These are phyloP conservation scores for Sporisorium iseilematis-ciliati DNA, from an alignment of 1,284 basidiomycete genomes.

Conservation along the genomic window DNA sequence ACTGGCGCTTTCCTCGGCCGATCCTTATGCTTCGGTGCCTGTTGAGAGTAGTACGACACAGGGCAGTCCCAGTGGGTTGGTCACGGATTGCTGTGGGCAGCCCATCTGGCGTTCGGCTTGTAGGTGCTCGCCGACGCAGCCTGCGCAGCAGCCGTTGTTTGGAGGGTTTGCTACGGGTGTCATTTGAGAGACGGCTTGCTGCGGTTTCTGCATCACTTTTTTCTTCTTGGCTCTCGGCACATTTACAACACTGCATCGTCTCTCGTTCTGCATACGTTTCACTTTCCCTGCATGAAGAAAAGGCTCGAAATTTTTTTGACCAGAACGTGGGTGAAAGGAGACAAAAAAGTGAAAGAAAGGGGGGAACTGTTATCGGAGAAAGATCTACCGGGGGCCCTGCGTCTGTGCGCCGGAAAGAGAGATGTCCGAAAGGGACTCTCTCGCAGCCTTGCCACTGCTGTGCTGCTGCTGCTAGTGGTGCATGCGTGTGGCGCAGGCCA, in stretches of 20 bases:
- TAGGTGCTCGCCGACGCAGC: constrained; percentile 25
- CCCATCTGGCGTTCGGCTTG: constrained; percentile 19
- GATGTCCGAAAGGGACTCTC: too few species aligned
- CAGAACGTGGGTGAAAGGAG: background rate
- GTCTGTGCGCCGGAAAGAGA: background rate
- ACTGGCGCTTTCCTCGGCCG: constrained; percentile 18
- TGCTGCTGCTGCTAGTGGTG: too few species aligned
- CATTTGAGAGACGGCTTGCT: constrained; percentile 12
- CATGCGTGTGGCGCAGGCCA: too few species aligned
- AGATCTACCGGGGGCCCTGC: constrained; percentile 3
- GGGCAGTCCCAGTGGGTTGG: constrained; percentile 25
- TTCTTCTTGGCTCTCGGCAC: constrained; percentile 7
- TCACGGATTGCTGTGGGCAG: constrained; percentile 21
- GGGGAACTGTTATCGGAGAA: constrained; percentile 6
- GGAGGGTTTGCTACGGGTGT: constrained; percentile 30
- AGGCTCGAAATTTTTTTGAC: background rate
- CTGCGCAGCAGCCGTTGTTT: constrained; percentile 29
- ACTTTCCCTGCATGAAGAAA: constrained; percentile 13
- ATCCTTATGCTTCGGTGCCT: constrained; percentile 32
- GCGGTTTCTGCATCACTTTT: constrained; percentile 1
- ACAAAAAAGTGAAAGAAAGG: constrained; percentile 2
- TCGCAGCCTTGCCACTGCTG: too few species aligned
- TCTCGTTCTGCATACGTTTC: background rate
- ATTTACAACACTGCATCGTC: constrained; percentile 4
- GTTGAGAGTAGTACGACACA: constrained; percentile 33